phyloP scores from a whole-genome alignment of 2,329 filamentous ascomycete species.

The Penicillium sp. region DNA sequence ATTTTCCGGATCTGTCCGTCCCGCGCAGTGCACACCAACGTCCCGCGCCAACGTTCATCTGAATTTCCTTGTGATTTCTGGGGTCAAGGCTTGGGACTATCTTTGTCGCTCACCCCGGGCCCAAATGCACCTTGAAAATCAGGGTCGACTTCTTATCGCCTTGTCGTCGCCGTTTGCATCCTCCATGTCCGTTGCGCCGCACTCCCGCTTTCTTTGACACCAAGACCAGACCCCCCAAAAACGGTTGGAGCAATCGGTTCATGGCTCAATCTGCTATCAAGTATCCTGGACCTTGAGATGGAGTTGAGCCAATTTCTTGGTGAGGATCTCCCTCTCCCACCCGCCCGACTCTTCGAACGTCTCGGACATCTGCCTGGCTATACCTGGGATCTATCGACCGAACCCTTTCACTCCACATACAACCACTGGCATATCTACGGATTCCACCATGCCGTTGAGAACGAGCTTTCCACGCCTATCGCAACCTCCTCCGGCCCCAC shows the following conservation, averaged over 20 bases:
- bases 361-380: conserved; percentile 71
- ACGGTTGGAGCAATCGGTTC: conserved; percentile 1
- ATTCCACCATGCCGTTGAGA: conserved; percentile 53
- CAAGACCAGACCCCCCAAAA: neutral
- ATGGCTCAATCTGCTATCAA: conserved; percentile 18
- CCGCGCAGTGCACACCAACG: neutral
- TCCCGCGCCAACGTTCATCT: neutral
- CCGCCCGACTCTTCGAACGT: conserved; percentile 68
- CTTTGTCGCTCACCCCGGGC: neutral
- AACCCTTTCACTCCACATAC: conserved; percentile 62
- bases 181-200: conserved; percentile 2
- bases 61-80: neutral
- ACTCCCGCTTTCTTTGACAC: neutral
- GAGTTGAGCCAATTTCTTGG: conserved; percentile 40
- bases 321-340: conserved; percentile 55
- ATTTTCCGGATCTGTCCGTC: conserved; percentile 6
- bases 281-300: conserved; percentile 23
- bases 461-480: conserved; percentile 48
- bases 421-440: conserved; percentile 83
- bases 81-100: neutral
- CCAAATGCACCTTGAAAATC: neutral
- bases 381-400: conserved; percentile 67
- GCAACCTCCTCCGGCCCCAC: conserved; percentile 31
- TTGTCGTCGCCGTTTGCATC: conserved; percentile 12
- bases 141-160: neutral